Percentiles rank a stretch among this genome's conserved stretches.
Conservation (phyloP, 2,329 filamentous ascomycete species). For the Rhexocercosporidium sp. region DNA sequence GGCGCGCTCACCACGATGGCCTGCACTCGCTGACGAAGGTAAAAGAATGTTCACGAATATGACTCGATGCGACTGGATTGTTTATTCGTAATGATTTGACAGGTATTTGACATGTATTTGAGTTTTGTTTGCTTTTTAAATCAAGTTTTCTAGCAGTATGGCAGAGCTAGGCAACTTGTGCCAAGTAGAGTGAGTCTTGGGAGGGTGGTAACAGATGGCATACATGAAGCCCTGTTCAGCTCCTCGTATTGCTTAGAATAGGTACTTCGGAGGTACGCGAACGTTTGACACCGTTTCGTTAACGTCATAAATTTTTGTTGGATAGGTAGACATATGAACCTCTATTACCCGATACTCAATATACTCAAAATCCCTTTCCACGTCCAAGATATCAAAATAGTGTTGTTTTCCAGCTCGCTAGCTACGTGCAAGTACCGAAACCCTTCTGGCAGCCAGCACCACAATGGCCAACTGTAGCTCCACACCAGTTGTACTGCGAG, state of each 20-base stretch:
- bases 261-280: neutral
- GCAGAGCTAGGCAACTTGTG: conserved; percentile 1
- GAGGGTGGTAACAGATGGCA: neutral
- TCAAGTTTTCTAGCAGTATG: neutral
- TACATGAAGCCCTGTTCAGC: conserved; percentile 8
- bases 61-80: neutral
- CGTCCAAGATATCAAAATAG: too few species aligned
- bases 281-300: neutral
- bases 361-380: too few species aligned
- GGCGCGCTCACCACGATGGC: conserved; percentile 17
- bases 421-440: conserved; percentile 19
- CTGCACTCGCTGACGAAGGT: conserved; percentile 16
- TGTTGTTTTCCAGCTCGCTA: too few species aligned
- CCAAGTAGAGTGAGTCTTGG: conserved; percentile 6
- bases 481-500: conserved; percentile 39
- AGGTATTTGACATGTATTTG: neutral
- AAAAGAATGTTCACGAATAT: conserved; percentile 10
- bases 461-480: conserved; percentile 37
- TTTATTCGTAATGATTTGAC: neutral
- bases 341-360: too few species aligned
- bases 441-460: conserved; percentile 38
- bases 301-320: neutral
- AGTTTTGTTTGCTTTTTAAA: neutral
- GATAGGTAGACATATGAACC: neutral
- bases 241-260: conserved; percentile 9